Base-by-base conservation (phyloP, 257 asterid species). In the Coffea eugenioides region DNA sequence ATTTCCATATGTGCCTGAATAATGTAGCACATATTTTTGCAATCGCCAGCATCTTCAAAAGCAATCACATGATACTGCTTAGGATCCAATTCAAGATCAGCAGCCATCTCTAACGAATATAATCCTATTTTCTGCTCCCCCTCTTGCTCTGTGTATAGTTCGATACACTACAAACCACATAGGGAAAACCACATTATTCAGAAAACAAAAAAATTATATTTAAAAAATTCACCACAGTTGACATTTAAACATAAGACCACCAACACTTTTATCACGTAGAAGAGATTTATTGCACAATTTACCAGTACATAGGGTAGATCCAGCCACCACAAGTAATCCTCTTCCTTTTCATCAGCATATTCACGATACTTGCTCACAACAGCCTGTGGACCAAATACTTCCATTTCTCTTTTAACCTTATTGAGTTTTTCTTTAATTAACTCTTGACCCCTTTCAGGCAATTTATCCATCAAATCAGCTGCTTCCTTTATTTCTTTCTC, bases 251-350 rank as follows among this genome's bases (percentile, higher is more conserved):
- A 48, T 3, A 65, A 3, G 8, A 77, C 23, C 27, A 39, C 73
- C 68, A 4, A 70, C 74, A 1, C 6, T 69, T 69, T 41, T n/a
- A 48, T 71, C 39, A 41, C 16, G 43, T 13, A 59, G 81, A 57
- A 8, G 49, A 77, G 61, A 80, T 49, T 34, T 18, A 34, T 10
- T 9, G 71, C 4, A 75, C 79, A 66, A 45, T 14, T 81, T 88
- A 96, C 99, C 96, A 94, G 82, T 41, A 96, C 87, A 83, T 46
- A 82, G 25, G 97, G 94, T 80, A 96, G 91, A 88, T 96, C 99
- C 36, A 96, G 91, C 99, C 99, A 96, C 99, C 99, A 96, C 81
- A 96, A 86, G 82, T 90, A 89, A 84, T 96, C 99, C 78, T 89
- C 95, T 87, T 88, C 98, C 83, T 91, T 88, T 39, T 89, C 94